Conservation (phyloP, 306 rosid genomes). For the Malus asiatica region DNA sequence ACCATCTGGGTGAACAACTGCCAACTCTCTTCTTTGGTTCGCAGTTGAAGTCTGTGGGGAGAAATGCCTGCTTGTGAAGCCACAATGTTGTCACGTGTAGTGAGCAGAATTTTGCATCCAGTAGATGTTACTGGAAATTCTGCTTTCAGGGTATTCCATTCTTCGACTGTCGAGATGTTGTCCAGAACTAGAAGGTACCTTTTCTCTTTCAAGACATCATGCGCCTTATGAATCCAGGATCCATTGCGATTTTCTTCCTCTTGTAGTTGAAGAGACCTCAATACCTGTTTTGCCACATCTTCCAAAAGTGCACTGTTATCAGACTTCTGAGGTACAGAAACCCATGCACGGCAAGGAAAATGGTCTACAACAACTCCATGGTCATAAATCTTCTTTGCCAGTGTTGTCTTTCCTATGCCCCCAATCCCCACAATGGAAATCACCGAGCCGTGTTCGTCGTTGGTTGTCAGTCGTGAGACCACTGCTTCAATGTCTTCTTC, state of each 20-base stretch:
- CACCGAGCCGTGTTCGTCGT: not conserved
- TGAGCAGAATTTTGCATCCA: slow-evolving; percentile 21
- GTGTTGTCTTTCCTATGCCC: slow-evolving; percentile 40
- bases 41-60: slow-evolving; percentile 14
- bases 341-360: slow-evolving; percentile 25
- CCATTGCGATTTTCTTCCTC: not conserved
- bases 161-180: slow-evolving; percentile 3
- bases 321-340: not conserved
- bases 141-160: not conserved
- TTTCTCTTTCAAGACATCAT: not conserved
- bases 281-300: not conserved
- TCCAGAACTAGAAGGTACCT: slow-evolving; percentile 21
- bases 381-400: slow-evolving; percentile 26
- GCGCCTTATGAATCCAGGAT: not conserved
- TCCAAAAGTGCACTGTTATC: not conserved
- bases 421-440: slow-evolving; percentile 33
- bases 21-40: slow-evolving; percentile 33
- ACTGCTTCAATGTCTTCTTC: slow-evolving; percentile 14
- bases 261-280: slow-evolving; percentile 1
- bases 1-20: slow-evolving; percentile 18
- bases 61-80: not conserved
- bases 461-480: slow-evolving; percentile 5
- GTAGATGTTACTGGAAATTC: not conserved
- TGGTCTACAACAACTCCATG: not conserved
- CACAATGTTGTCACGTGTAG: slow-evolving; percentile 8